Evolutionary conservation across 2,329 filamentous ascomycete species (phyloP), one percentile per base, ranked within the genome.

Genomic region (Colletotrichum sp.): DNA sequence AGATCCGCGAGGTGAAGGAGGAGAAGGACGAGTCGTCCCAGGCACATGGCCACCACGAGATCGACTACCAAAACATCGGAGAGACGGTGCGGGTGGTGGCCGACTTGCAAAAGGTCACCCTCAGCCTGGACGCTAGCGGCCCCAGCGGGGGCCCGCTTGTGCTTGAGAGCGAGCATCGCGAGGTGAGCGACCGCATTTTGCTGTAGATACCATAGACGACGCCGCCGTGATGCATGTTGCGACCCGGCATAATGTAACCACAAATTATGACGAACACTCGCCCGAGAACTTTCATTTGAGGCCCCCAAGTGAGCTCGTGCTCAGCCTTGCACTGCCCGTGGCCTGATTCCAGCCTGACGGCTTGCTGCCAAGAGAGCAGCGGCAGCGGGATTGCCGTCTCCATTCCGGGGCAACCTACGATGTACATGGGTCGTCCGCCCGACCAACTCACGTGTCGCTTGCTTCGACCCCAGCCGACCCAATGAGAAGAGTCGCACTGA

Each of bases 41-140:
- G 16, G 58, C 64, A 27, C 80, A 81, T 78, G 79, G 86, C 89
- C 79, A 90, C 84, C 95, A 93, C 80, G 96, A 98, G 85, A 94
- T 94, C 15, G 95, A 98, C 81, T 94, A 94, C 80, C 88, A 91
- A 79, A 97, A 95, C 80, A 87, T 95, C 74, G 95, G 94, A 1
- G 94, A 97, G 86, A 93, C 92, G 52, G 89, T 98, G 2, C 85
- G 93, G 66, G 94, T 98, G 3, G 89, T 96, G 27, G 90, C 92
- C 16, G 93, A 96, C 85, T 87, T 94, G 70, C 88, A 86, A 77
- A 92, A 91, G 78, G 94, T 95, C 36, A 98, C 94, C 1, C 89
- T 96, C 28, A 94, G 92, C 78, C 83, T 95, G 32, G 93, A 94
- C 82, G 89, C 92, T 2, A 93, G 92, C 76, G 93, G 93, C 0